Percentiles rank a stretch among this genome's conserved stretches.
Conservation (phyloP, 2,329 filamentous ascomycete species). For the Rhexocercosporidium sp. region DNA sequence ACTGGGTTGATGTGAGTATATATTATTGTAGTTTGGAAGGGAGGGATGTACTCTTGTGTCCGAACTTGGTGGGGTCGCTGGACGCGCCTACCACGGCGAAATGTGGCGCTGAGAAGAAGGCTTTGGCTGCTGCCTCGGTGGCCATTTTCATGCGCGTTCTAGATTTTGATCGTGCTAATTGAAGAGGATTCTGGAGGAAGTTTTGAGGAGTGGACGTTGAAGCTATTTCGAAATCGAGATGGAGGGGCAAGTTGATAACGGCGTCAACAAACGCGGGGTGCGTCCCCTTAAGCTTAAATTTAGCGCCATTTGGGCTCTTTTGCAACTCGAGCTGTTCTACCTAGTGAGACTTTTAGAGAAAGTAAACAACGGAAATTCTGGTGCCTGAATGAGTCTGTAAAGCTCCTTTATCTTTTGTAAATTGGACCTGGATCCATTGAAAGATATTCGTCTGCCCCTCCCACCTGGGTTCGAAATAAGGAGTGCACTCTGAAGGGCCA, state of each 20-base stretch:
- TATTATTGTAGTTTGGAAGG: background rate
- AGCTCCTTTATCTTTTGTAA: too few species aligned
- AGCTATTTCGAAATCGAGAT: background rate
- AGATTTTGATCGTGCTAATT: too few species aligned
- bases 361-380: too few species aligned
- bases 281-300: background rate
- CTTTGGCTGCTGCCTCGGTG: slow-evolving; percentile 73
- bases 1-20: slow-evolving; percentile 56
- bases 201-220: background rate
- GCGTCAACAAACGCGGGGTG: too few species aligned
- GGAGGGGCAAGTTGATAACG: background rate
- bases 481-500: too few species aligned
- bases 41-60: slow-evolving; percentile 73
- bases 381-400: too few species aligned
- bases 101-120: slow-evolving; percentile 78
- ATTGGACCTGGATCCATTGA: too few species aligned
- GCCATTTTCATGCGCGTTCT: slow-evolving; percentile 55
- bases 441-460: too few species aligned
- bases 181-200: background rate
- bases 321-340: background rate
- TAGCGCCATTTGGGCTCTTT: background rate
- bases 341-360: background rate
- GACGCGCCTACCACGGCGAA: slow-evolving; percentile 93
- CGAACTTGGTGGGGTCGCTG: slow-evolving; percentile 83
- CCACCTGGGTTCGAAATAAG: too few species aligned